phyloP scores from a whole-genome alignment of 108 stramenopile species.

The Chaetoceros muelleri region DNA sequence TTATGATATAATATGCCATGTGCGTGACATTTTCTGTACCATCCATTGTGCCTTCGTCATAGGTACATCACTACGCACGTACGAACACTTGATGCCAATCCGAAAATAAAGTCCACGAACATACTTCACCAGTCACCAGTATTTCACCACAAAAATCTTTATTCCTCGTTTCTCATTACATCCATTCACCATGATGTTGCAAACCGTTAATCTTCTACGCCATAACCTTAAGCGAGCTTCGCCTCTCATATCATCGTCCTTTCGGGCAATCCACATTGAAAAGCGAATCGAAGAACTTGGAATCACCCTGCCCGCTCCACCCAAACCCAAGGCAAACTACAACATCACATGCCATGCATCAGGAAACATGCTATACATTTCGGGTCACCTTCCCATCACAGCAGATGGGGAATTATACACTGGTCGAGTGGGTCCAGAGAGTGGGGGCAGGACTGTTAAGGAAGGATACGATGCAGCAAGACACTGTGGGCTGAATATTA shows the following conservation, averaged over 20 bases:
- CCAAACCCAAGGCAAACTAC: conserved; percentile 82
- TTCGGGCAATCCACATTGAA: conserved; percentile 52
- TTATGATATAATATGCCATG: too few relatives aligned
- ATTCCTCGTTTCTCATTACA: too few relatives aligned
- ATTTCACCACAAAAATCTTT: too few relatives aligned
- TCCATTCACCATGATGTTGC: too few relatives aligned
- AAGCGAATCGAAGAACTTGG: conserved; percentile 56
- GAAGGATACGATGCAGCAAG: conserved; percentile 85
- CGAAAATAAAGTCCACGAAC: too few relatives aligned
- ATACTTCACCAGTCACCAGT: too few relatives aligned
- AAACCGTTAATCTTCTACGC: too few relatives aligned
- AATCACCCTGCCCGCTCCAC: conserved; percentile 62
- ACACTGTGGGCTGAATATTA: conserved; percentile 70
- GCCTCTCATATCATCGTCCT: neutral
- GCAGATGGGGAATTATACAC: conserved; percentile 64
- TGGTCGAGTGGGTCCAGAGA: conserved; percentile 63
- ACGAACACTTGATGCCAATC: too few relatives aligned
- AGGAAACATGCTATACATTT: conserved; percentile 66
- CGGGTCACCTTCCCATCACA: conserved; percentile 77
- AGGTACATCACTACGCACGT: too few relatives aligned
- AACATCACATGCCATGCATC: conserved; percentile 47
- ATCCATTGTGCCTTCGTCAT: too few relatives aligned
- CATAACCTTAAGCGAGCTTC: neutral
- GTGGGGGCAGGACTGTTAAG: conserved; percentile 37
- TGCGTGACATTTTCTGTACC: too few relatives aligned